Conservation (phyloP, 1,139 yeast species). For the Scheffersomyces illinoinensis region DNA sequence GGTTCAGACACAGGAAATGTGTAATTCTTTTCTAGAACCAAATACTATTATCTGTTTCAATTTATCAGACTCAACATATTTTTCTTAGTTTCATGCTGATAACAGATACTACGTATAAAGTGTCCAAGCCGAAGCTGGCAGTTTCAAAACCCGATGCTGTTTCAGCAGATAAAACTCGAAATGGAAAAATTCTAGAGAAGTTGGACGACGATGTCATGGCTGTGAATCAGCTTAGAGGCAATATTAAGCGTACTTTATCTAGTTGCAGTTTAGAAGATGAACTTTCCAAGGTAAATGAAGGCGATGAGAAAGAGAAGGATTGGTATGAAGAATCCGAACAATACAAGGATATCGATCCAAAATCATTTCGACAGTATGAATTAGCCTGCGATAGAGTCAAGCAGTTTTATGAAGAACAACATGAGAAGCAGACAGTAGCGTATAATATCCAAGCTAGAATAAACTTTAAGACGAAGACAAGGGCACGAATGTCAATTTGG, state of each 20-base stretch:
- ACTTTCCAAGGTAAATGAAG: not conserved
- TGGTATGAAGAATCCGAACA: constrained; percentile 30
- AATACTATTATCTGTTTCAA: too few relatives aligned
- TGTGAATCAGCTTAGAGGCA: constrained; percentile 30
- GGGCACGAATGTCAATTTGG: constrained; percentile 74
- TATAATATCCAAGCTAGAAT: constrained; percentile 71
- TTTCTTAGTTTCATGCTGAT: not conserved
- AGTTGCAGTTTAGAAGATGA: not conserved
- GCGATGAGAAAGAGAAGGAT: constrained; percentile 3
- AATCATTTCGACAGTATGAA: constrained; percentile 64
- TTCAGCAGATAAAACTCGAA: constrained; percentile 1
- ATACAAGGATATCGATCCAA: constrained; percentile 38
- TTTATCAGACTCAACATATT: not conserved
- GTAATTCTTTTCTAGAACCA: too few relatives aligned
- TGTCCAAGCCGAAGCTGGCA: not conserved
- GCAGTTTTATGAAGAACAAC: constrained; percentile 68
- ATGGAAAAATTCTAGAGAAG: constrained; percentile 28
- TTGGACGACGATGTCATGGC: constrained; percentile 37
- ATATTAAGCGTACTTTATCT: constrained; percentile 8
- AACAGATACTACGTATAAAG: not conserved
- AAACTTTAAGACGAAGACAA: constrained; percentile 62
- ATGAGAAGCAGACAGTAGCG: constrained; percentile 69
- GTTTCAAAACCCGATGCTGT: not conserved
- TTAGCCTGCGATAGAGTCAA: constrained; percentile 70
- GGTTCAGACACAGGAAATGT: too few relatives aligned